Evolutionary conservation across 768 basidiomycete genomes (phyloP), one percentile per base, ranked within the genome.

Genomic region (Pluteus cervinus): DNA sequence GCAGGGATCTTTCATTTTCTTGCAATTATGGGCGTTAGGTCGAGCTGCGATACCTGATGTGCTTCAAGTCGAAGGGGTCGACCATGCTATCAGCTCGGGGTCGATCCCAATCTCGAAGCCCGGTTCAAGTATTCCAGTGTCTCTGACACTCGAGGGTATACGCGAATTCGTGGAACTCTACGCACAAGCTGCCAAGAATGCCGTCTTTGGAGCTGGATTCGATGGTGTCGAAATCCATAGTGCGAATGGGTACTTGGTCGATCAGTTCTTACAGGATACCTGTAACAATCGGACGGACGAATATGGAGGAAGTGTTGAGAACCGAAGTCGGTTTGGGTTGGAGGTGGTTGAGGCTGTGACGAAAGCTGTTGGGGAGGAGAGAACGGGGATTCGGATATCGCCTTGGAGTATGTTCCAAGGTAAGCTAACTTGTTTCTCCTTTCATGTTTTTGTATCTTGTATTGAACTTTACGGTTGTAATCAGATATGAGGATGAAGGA

Each of bases 301-400:
- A 29, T 88, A 81, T 53, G 85, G 85, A 0, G 85, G 86, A 2
- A 71, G 68, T 29, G 57, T 84, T 20, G 73, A 80, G 52, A 73
- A 71, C 39, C 63, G 86, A 5, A 60, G 66, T 1, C 63, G 73
- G 18, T 85, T 87, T 51, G 49, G 56, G 0, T 56, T 80, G 5
- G 75, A 80, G 41, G 60, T 81, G 24, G 51, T 76, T 6, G 63
- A 72, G 23, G 75, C 73, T 1, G 57, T 83, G 1, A 60, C 57
- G 3, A 52, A 63, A 0, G 69, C 71, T 1, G 56, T 85, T 24
- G 83, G 84, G 0, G 53, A 61, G 18, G 67, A 74, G 16, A 65
- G 65, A n/a, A 66, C 72, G 1, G 76, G 60, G 0, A 59, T 86
- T 29, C 65, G 81, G 7, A 25, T 84, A 22, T 73, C 75, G 40